Base-by-base conservation (phyloP, 352 stramenopile genomes). In the Aphanomyces cochlioides region DNA sequence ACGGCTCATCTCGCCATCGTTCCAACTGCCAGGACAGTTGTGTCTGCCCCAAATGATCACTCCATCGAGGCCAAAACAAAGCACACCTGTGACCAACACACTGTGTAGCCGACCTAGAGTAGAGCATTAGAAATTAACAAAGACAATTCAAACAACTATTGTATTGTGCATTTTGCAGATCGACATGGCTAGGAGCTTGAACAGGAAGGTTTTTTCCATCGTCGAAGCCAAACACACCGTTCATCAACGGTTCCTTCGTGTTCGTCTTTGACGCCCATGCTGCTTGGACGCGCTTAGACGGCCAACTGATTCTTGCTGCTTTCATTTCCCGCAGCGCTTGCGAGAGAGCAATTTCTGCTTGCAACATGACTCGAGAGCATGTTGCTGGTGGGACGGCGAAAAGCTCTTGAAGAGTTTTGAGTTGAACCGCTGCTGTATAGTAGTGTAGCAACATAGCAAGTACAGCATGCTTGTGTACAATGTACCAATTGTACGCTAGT, bases 21-120 rank as follows among this genome's bases (percentile, higher is more conserved):
- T 71, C 65, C 65, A 71, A 6, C 47, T 66, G 6, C 65, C 65
- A n/a, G 66, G 21, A 40, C 59, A 39, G 47, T 71, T 71, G 40
- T 71, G 65, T 34, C 66, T 64, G 5, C 38, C 65, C 65, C 65
- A 71, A 7, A 39, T 43, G 6, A 71, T 28, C 34, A 13, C 38
- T 17, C 65, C 65, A n/a, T n/a, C n/a, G n/a, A n/a, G n/a, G n/a
- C n/a, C n/a, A n/a, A n/a, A n/a, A n/a, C n/a, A n/a, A n/a, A n/a
- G n/a, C n/a, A n/a, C n/a, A n/a, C n/a, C n/a, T n/a, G n/a, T n/a
- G n/a, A n/a, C n/a, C n/a, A n/a, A 50, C 10, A 50, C 45, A 50
- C 10, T 15, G 45, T 50, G 45, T 17, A 50, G 45, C 45, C 45
- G 17, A 50, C 45, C 45, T 50, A n/a, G n/a, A 50, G 45, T 50